Evolutionary conservation across 768 basidiomycete species (phyloP).

Genomic region (Pleurotus tuoliensis): DNA sequence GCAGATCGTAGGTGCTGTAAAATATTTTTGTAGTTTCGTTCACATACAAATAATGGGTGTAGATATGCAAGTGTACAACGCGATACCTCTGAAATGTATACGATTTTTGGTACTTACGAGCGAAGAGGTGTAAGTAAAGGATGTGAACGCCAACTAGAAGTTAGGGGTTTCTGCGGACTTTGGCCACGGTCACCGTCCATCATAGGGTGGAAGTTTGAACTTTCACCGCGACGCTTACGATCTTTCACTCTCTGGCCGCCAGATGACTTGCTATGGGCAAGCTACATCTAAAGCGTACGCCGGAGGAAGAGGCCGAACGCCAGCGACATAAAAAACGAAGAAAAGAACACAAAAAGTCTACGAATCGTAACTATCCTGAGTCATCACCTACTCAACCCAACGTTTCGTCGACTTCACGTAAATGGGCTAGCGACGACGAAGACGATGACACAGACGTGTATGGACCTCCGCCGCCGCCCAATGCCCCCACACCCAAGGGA

Average conservation of each 20-base stretch:
- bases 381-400: neutral
- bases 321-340: constrained; percentile 33
- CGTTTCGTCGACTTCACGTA: constrained; percentile 21
- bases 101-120: no score
- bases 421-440: constrained; percentile 15
- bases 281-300: constrained; percentile 60
- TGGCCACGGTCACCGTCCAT: no score
- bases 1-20: constrained; percentile 4
- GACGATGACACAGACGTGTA: constrained; percentile 13
- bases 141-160: no score
- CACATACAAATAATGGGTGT: no score
- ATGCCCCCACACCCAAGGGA: neutral
- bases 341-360: constrained; percentile 22
- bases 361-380: neutral
- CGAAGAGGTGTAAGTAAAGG: no score
- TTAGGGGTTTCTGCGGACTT: no score
- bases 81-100: no score
- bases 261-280: constrained; percentile 36
- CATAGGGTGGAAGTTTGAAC: neutral
- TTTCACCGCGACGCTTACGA: neutral
- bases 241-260: neutral
- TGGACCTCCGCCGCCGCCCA: constrained; percentile 17
- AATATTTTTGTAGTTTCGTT: no score
- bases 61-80: no score
- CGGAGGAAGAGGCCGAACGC: constrained; percentile 51